phyloP scores from a whole-genome alignment of 2,329 filamentous ascomycete genomes.

The Aureobasidium sp. region DNA sequence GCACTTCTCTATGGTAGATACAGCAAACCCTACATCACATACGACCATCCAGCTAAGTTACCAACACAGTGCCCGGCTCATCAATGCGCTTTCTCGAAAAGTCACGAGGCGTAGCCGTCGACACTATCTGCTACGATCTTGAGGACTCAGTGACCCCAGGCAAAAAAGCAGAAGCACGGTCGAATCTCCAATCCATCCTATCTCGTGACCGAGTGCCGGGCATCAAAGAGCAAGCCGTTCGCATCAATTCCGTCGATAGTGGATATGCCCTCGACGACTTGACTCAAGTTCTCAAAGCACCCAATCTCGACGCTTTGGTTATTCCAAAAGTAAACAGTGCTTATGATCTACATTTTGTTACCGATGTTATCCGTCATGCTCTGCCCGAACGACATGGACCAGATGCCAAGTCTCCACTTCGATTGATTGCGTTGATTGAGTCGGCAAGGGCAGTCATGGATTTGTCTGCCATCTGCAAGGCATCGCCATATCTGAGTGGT shows the following conservation, averaged over 20 bases:
- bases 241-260: constrained; percentile 79
- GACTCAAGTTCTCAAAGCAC: constrained; percentile 52
- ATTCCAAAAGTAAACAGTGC: constrained; percentile 82
- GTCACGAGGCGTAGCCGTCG: constrained; percentile 63
- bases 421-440: constrained; percentile 69
- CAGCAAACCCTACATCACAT: too few species aligned
- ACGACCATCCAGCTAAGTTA: too few species aligned
- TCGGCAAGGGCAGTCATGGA: constrained; percentile 70
- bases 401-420: constrained; percentile 33
- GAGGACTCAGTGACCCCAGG: constrained; percentile 84
- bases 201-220: constrained; percentile 48
- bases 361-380: constrained; percentile 50
- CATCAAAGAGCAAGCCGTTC: constrained; percentile 72
- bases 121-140: constrained; percentile 88
- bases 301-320: constrained; percentile 70
- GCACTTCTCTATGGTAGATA: too few species aligned
- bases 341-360: constrained; percentile 63
- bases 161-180: constrained; percentile 64
- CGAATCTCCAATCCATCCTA: constrained; percentile 55
- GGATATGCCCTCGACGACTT: constrained; percentile 70
- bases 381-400: constrained; percentile 39
- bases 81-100: constrained; percentile 84
- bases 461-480: constrained; percentile 62
- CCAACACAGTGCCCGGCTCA: constrained; percentile 52
- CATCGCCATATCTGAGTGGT: constrained; percentile 65